phyloP scores from a whole-genome alignment of 2,329 filamentous ascomycete species.

The Microascus cirrosus region DNA sequence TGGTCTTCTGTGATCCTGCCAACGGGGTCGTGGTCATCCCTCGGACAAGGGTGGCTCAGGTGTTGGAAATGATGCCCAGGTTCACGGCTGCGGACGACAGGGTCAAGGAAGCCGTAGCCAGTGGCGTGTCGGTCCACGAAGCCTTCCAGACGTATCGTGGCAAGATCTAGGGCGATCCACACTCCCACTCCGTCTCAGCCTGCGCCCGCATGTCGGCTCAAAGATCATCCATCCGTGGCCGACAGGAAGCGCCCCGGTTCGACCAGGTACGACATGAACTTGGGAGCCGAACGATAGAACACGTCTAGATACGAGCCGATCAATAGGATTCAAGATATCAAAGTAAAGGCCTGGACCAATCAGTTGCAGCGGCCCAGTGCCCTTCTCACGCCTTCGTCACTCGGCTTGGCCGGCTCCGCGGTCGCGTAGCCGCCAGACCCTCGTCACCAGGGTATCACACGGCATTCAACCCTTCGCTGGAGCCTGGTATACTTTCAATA shows the following conservation, averaged over 20 bases:
- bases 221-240: neutral
- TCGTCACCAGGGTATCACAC: neutral
- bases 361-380: neutral
- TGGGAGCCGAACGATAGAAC: neutral
- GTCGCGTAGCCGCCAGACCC: neutral
- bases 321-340: neutral
- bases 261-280: neutral
- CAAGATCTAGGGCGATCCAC: conserved; percentile 11
- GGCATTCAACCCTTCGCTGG: neutral
- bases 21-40: conserved; percentile 64
- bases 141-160: conserved; percentile 50
- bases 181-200: neutral
- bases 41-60: conserved; percentile 41
- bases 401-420: neutral
- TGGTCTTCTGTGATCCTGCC: conserved; percentile 57
- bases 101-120: conserved; percentile 53
- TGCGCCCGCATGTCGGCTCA: neutral
- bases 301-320: neutral
- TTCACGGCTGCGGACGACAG: conserved; percentile 41
- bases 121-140: conserved; percentile 51
- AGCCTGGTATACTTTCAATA: neutral
- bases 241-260: neutral
- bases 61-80: conserved; percentile 48
- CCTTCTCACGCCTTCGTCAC: neutral
- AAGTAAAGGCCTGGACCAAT: no score